Conservation (phyloP, 768 basidiomycete genomes). For the Hericium erinaceus region DNA sequence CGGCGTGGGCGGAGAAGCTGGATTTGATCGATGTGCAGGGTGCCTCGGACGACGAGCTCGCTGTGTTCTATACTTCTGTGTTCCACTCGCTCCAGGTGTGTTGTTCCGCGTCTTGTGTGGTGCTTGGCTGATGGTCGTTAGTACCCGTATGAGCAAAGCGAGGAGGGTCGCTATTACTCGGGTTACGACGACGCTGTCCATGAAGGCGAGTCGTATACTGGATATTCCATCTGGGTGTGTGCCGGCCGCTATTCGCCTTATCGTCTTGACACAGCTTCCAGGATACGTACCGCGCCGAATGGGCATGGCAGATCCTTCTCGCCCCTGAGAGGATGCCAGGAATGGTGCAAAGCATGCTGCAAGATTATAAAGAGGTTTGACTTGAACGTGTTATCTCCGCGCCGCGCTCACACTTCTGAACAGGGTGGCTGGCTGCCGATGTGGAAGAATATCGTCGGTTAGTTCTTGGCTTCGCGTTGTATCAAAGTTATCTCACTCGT, state of each 20-base stretch:
- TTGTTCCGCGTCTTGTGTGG: background rate
- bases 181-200: conserved; percentile 65
- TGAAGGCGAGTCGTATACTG: conserved; percentile 61
- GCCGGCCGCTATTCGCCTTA: background rate
- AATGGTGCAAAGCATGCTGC: conserved; percentile 74
- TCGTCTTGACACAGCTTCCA: conserved; percentile 17
- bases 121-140: conserved; percentile 18
- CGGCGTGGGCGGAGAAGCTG: conserved; percentile 32
- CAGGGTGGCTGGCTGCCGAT: conserved; percentile 79
- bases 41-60: conserved; percentile 22
- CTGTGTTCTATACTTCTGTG: conserved; percentile 48
- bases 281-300: conserved; percentile 74
- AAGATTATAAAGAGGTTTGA: conserved; percentile 59
- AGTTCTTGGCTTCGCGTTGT: background rate
- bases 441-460: conserved; percentile 82
- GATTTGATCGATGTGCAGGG: conserved; percentile 28
- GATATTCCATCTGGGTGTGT: conserved; percentile 74
- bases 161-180: conserved; percentile 62
- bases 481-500: background rate
- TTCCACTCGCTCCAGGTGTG: conserved; percentile 53
- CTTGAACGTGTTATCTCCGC: background rate
- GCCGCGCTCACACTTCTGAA: background rate
- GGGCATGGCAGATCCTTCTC: conserved; percentile 71
- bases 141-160: conserved; percentile 73
- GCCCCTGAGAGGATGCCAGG: conserved; percentile 68